Percentiles rank a stretch among this genome's conserved stretches.
phyloP scores from a whole-genome alignment of 179 eudicot genomes.

The Patellifolia procumbens region DNA sequence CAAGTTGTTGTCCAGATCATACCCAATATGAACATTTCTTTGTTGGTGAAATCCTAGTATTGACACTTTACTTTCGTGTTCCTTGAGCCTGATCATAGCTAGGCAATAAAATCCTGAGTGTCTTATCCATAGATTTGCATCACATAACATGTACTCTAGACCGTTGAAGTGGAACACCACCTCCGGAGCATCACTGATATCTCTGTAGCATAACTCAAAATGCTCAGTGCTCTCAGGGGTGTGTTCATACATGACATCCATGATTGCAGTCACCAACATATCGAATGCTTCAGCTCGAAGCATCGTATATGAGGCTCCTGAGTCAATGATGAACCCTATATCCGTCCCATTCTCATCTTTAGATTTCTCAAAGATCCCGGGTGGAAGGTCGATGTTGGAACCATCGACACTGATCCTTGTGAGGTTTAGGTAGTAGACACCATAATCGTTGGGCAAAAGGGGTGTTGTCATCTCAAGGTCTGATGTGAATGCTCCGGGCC shows the following conservation, averaged over 20 bases:
- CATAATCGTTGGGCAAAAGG: conserved; percentile 19
- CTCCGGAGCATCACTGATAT: conserved; percentile 37
- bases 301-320: conserved; percentile 33
- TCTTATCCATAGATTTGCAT: conserved; percentile 35
- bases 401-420: conserved; percentile 33
- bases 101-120: conserved; percentile 29
- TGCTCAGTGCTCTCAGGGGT: conserved; percentile 22
- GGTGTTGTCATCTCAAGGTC: conserved; percentile 37
- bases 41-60: conserved; percentile 37
- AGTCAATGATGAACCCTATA: conserved; percentile 32
- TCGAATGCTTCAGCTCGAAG: conserved; percentile 33
- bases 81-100: conserved; percentile 32
- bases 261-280: conserved; percentile 21
- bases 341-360: conserved; percentile 3
- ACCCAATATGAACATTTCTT: conserved; percentile 37
- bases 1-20: conserved; percentile 27
- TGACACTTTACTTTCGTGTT: conserved; percentile 23
- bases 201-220: conserved; percentile 33
- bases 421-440: conserved; percentile 31
- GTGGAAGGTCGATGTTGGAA: conserved; percentile 24
- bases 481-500: conserved; percentile 22
- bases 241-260: conserved; percentile 27
- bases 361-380: conserved; percentile 22
- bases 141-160: conserved; percentile 32
- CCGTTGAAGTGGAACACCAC: conserved; percentile 37